These are phyloP conservation scores for Panicum miliaceum DNA, from an alignment of 176 grass and related monocot genomes.

Conservation along the genomic window DNA sequence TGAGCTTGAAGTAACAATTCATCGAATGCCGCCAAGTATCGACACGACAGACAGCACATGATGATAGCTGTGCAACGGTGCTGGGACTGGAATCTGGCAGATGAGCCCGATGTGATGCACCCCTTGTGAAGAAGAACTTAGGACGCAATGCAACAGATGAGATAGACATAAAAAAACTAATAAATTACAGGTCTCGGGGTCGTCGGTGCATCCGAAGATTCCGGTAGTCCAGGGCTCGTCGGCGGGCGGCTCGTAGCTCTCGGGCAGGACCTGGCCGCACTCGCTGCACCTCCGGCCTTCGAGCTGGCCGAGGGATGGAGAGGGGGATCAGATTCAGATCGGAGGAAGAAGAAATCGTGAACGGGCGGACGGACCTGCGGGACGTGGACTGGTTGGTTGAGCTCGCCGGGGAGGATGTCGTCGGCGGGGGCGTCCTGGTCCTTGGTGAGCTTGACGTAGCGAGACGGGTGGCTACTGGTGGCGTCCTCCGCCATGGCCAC, in stretches of 20 bases:
- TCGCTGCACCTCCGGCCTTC: slow-evolving; percentile 69
- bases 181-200: slow-evolving; percentile 65
- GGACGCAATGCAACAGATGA: no score
- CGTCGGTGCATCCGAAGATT: slow-evolving; percentile 80
- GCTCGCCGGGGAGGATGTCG: slow-evolving; percentile 85
- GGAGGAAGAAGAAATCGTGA: not conserved
- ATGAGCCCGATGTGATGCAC: not conserved
- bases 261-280: slow-evolving; percentile 77
- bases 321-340: slow-evolving; percentile 13
- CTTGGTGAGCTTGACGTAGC: slow-evolving; percentile 90
- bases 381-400: slow-evolving; percentile 92
- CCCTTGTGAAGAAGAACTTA: no score
- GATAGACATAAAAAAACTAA: not conserved
- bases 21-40: not conserved
- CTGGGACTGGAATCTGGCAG: not conserved
- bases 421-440: slow-evolving; percentile 83
- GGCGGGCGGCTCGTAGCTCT: slow-evolving; percentile 74
- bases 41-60: no score
- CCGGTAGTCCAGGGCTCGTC: slow-evolving; percentile 88
- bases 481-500: slow-evolving; percentile 66
- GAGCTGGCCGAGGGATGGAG: slow-evolving; percentile 40
- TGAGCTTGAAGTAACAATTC: not conserved
- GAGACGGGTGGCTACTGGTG: slow-evolving; percentile 50
- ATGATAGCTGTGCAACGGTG: not conserved
- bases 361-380: slow-evolving; percentile 51